Evolutionary conservation across 2,329 filamentous ascomycete genomes (phyloP).

Genomic region (Ceratocystiopsis minuta): DNA sequence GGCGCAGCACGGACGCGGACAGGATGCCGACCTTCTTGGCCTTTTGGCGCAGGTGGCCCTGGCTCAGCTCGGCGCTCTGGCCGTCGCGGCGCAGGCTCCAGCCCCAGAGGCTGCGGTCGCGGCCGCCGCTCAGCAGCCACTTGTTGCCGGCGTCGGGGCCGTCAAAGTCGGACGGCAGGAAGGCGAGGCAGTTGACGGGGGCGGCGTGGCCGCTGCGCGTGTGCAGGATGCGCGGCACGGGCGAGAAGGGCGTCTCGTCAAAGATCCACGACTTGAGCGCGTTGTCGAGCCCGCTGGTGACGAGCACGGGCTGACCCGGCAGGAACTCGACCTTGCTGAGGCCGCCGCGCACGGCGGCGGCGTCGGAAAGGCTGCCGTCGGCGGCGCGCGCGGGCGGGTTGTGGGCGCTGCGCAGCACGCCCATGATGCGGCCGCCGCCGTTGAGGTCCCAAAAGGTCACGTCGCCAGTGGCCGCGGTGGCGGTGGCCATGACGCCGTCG

Average conservation of each 20-base stretch:
- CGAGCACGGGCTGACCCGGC: conserved; percentile 68
- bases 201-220: conserved; percentile 76
- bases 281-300: conserved; percentile 86
- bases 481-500: conserved; percentile 86
- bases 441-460: conserved; percentile 95
- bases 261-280: conserved; percentile 94
- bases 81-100: conserved; percentile 91
- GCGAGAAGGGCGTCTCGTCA: conserved; percentile 76
- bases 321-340: conserved; percentile 82
- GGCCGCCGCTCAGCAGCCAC: conserved; percentile 80
- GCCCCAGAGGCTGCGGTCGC: conserved; percentile 84
- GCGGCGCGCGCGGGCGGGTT: conserved; percentile 42
- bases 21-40: conserved; percentile 73
- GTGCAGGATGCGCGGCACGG: conserved; percentile 71
- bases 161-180: conserved; percentile 76
- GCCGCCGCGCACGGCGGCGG: conserved; percentile 45
- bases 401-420: conserved; percentile 74
- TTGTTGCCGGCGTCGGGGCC: conserved; percentile 78
- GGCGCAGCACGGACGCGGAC: conserved; percentile 33
- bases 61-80: conserved; percentile 83
- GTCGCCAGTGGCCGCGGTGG: conserved; percentile 62
- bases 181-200: conserved; percentile 64
- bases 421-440: conserved; percentile 67
- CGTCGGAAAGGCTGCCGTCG: conserved; percentile 17
- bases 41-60: conserved; percentile 74